These are phyloP conservation scores for Panicum virgatum DNA, from an alignment of 202 grass and related monocot species.

Conservation along the genomic window DNA sequence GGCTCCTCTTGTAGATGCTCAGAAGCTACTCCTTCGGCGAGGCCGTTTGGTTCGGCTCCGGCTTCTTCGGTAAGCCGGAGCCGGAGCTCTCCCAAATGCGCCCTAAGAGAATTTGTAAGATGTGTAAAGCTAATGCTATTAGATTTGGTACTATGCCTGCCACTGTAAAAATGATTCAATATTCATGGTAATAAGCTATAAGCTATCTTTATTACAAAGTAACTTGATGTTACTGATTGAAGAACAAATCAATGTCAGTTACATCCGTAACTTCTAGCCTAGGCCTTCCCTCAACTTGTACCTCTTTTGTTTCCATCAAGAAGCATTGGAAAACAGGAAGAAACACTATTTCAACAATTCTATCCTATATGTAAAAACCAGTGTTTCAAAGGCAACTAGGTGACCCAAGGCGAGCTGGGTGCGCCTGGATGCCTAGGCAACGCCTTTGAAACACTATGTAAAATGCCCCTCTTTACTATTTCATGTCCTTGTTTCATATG, in stretches of 20 bases:
- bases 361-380: not conserved
- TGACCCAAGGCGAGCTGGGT: no score
- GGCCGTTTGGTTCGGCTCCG: no score
- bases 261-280: not conserved
- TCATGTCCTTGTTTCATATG: not conserved
- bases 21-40: no score
- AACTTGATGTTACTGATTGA: no score
- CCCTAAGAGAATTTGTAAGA: no score
- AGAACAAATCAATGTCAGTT: not conserved
- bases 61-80: no score
- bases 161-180: not conserved
- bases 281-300: not conserved
- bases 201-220: not conserved
- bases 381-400: no score
- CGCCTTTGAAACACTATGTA: no score
- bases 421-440: no score
- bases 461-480: not conserved
- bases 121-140: not conserved
- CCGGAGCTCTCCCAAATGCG: no score
- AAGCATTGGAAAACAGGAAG: not conserved
- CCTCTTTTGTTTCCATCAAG: not conserved
- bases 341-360: not conserved
- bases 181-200: not conserved
- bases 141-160: not conserved
- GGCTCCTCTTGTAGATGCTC: no score